Evolutionary conservation across 75 land plant genomes (phyloP).

Genomic region (Chamaecyparis obtusa): DNA sequence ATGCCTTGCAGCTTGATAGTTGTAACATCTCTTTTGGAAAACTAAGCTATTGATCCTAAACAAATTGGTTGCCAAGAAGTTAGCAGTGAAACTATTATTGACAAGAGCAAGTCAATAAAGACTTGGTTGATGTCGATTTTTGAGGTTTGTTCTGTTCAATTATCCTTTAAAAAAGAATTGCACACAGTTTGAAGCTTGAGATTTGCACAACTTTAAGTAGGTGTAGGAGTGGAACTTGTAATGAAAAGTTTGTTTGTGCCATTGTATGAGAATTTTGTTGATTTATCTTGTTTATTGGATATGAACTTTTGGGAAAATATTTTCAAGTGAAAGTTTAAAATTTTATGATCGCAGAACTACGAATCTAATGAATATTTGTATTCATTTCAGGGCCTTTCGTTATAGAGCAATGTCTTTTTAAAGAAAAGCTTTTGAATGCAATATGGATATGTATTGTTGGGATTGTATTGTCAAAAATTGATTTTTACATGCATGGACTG

Average conservation of each 20-base stretch:
- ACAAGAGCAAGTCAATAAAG: constrained; percentile 99
- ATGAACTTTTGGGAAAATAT: neutral
- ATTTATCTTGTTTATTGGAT: neutral
- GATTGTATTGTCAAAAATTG: too few species aligned
- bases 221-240: too few species aligned
- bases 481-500: neutral
- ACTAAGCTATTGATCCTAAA: constrained; percentile 72
- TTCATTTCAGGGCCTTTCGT: too few species aligned
- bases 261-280: too few species aligned
- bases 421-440: too few species aligned
- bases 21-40: constrained; percentile 78
- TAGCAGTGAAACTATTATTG: constrained; percentile 96
- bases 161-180: neutral
- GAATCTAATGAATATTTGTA: too few species aligned
- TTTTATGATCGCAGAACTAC: neutral
- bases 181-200: neutral
- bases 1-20: constrained; percentile 74
- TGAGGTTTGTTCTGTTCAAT: constrained; percentile 56
- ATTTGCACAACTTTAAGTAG: too few species aligned
- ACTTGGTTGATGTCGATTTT: constrained; percentile 90
- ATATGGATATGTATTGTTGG: too few species aligned
- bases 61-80: constrained; percentile 94
- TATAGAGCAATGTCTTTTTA: too few species aligned
- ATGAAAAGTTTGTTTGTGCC: too few species aligned
- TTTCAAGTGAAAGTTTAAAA: neutral